Evolutionary conservation across 1,284 basidiomycete genomes (phyloP).

Genomic region (Ustilago shanxiensis): DNA sequence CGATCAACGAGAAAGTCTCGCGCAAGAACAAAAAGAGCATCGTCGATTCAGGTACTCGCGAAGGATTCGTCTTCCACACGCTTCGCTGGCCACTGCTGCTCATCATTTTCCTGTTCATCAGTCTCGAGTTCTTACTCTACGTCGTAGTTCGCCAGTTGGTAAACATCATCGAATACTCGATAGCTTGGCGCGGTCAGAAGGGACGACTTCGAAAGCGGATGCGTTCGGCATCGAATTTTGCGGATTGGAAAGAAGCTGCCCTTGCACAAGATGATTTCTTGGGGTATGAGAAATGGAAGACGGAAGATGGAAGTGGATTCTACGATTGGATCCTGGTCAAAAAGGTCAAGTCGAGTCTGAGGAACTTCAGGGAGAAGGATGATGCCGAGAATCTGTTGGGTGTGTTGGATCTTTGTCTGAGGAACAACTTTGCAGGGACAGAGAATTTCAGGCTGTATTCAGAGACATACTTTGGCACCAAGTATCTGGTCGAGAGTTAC

Average conservation of each 20-base stretch:
- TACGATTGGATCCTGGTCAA: constrained; percentile 70
- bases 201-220: constrained; percentile 81
- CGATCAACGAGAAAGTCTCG: constrained; percentile 60
- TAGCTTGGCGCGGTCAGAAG: constrained; percentile 84
- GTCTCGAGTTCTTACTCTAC: constrained; percentile 84
- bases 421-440: constrained; percentile 93
- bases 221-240: constrained; percentile 80
- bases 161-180: constrained; percentile 63
- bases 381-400: constrained; percentile 80
- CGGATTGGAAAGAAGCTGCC: constrained; percentile 85
- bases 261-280: constrained; percentile 78
- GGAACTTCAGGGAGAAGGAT: constrained; percentile 81
- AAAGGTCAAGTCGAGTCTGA: constrained; percentile 60
- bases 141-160: constrained; percentile 89
- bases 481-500: constrained; percentile 63
- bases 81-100: constrained; percentile 71
- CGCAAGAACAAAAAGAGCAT: constrained; percentile 30
- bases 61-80: constrained; percentile 62
- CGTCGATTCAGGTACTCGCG: constrained; percentile 59
- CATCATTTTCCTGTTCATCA: constrained; percentile 87
- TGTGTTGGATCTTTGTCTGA: constrained; percentile 90
- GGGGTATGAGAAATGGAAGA: constrained; percentile 65
- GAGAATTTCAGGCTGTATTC: constrained; percentile 91
- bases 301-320: constrained; percentile 60
- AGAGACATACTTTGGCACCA: constrained; percentile 76